Evolutionary conservation across 225 moss, liverwort and hornwort species (phyloP), one percentile per base, ranked within the genome.

Genomic region (Pseudoscleropodium purum): DNA sequence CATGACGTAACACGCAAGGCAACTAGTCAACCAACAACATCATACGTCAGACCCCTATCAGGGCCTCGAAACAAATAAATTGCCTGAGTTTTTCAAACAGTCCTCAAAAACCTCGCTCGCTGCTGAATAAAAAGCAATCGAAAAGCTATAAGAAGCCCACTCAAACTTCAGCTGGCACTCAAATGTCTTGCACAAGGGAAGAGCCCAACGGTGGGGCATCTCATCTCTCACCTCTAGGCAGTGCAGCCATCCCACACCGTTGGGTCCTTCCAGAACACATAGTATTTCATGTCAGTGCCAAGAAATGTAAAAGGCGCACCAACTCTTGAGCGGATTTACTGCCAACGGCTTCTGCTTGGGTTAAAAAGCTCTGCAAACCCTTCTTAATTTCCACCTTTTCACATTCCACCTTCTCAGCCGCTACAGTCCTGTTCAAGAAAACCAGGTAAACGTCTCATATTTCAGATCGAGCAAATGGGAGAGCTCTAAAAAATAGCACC

Each of bases 301-400:
- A 93, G 90, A 91, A 73, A 89, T 91, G 89, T 81, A 89, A 87
- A 92, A 89, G 90, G 93, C 94, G 89, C 94, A 94, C 94, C 94
- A 94, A 91, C 92, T 93, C 93, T 88, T 92, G 85, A 54, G 92
- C 73, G 69, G 94, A 93, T 86, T 92, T 81, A 82, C 65, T 83
- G 70, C 78, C 86, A 76, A 92, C 90, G 65, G 88, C 88, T 84
- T 95, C 93, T 86, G 94, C 90, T 89, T 90, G 91, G n/a, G 75
- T 74, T 73, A 97, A 89, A 81, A 96, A 90, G 84, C 81, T 88
- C 89, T 95, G 91, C 61, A 97, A 91, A 41, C 90, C 94, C 90
- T 94, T 96, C 89, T 94, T 94, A 13, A 96, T 94, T 80, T 96
- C 95, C 91, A 83, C 63, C 89, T 93, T 96, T 45, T 95, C 95